A percentile compares a stretch with the other conserved stretches of the same genome.
Conservation (phyloP, 208 protist genomes). For the Trypanosoma avium region DNA sequence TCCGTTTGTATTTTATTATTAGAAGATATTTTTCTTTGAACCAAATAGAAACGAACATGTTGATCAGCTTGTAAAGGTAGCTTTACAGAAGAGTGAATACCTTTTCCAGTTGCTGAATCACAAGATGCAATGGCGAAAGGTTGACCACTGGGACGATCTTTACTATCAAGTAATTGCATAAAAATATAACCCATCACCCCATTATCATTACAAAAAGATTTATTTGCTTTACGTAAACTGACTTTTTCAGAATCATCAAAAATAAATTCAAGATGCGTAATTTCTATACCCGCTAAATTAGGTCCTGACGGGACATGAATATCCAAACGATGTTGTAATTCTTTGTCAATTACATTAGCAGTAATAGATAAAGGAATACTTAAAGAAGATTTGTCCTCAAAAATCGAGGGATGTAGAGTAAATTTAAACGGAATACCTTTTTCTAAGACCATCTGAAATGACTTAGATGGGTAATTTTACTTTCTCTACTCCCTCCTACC, state of each 20-base stretch:
- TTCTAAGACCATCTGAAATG: conserved; percentile 20
- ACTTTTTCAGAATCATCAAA: conserved; percentile 15
- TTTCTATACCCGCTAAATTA: conserved; percentile 18
- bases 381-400: conserved; percentile 10
- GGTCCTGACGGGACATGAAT: conserved; percentile 22
- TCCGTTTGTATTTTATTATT: background rate
- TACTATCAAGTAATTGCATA: conserved; percentile 40
- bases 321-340: conserved; percentile 30
- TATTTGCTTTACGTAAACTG: background rate
- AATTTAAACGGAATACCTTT: conserved; percentile 32
- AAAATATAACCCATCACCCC: conserved; percentile 22
- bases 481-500: no score
- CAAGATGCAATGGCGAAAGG: conserved; percentile 35
- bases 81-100: conserved; percentile 19
- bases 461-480: no score
- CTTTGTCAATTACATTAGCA: conserved; percentile 6
- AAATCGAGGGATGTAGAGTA: conserved; percentile 24
- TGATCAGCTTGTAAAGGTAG: conserved; percentile 32
- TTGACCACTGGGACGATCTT: conserved; percentile 32
- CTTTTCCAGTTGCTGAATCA: conserved; percentile 11
- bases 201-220: conserved; percentile 3
- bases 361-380: conserved; percentile 22
- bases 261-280: conserved; percentile 29
- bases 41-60: conserved; percentile 31
- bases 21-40: conserved; percentile 10